Evolutionary conservation across 306 rosid species (phyloP), one percentile per base, ranked within the genome.

Genomic region (Purshia tridentata): DNA sequence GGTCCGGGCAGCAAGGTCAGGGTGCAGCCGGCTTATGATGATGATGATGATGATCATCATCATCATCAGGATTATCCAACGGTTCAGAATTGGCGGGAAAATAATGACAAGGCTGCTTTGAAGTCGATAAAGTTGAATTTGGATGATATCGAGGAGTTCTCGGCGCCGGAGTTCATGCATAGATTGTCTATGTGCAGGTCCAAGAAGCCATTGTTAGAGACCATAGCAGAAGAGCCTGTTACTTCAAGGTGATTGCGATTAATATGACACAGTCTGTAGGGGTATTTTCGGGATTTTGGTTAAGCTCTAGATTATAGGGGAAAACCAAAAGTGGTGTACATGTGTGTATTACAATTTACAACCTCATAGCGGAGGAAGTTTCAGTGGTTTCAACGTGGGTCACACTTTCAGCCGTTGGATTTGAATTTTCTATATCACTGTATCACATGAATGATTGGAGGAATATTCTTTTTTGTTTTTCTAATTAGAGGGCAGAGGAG

Each of bases 121-220:
- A 70, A 22, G 13, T 57, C 77, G 7, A 78, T 29, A 29, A 29
- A 72, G 81, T 41, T 88, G 81, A 86, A 87, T 6, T 65, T 85
- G 82, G 89, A 90, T 8, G 95, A 85, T n/a, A 72, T 81, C 14
- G 87, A 92, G 78, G 89, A 87, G 6, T 87, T 82, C 39, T 90
- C 87, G 6, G 64, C 72, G 65, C 86, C 89, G 11, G 90, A 87
- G 65, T 75, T 85, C 54, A 76, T 70, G 81, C 90, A 81, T 52
- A 82, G 96, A 80, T 16, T 87, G 84, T 90, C 92, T 15, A 67
- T 90, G 76, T 59, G 89, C 59, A 87, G 95, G 81, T 90, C 95
- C 3, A 92, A 75, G 87, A 92, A 90, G 84, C 98, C 98, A 7
- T 73, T 85, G 85, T 51, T 92, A 67, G 98, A 90, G 75, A 92